Base-by-base conservation (phyloP, 1,139 yeast genomes). In the Debaryomyces coudertii region DNA sequence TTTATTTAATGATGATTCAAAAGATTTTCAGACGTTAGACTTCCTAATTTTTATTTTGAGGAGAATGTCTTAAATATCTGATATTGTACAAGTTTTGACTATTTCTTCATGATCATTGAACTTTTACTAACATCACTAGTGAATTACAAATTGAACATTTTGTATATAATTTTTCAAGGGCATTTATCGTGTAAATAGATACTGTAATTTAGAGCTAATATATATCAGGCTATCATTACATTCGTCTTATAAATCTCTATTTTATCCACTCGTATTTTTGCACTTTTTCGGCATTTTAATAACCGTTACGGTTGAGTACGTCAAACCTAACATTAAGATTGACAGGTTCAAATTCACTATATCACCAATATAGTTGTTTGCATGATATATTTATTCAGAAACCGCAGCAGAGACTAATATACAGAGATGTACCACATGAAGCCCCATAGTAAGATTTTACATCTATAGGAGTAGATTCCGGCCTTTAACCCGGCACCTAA, bases 11-110 rank as follows among this genome's bases (percentile, higher is more conserved):
- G 62, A 60, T 58, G 63, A 60, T 50, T 45, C 34, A 45, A 49
- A 46, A 53, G 52, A 51, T 53, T 58, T 54, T 52, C 47, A 57
- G 67, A 62, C 66, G 67, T 62, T 62, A 62, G 67, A 62, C 67
- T 62, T 62, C 67, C 59, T 51, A 62, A 44, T 42, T 20, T 33
- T 42, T 20, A 20, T 44, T 46, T 54, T 63, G 68, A 61, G 64
- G 68, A 63, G 45, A 60, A 53, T 46, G 55, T 63, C 67, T 62
- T 55, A 57, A 53, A 54, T 52, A 58, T 52, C 68, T 61, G 67
- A 62, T 27, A 16, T 22, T 36, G 6, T 7, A 29, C 18, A 23
- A 20, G 38, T 27, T 36, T 14, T 9, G n/a, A 12, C 22, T 9
- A 8, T 15, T 16, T 4, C 33, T 12, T 18, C 23, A 25, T 36